Evolutionary conservation across 2,329 filamentous ascomycete genomes (phyloP), one percentile per base, ranked within the genome.

Genomic region (Aquanectria penicillioides): DNA sequence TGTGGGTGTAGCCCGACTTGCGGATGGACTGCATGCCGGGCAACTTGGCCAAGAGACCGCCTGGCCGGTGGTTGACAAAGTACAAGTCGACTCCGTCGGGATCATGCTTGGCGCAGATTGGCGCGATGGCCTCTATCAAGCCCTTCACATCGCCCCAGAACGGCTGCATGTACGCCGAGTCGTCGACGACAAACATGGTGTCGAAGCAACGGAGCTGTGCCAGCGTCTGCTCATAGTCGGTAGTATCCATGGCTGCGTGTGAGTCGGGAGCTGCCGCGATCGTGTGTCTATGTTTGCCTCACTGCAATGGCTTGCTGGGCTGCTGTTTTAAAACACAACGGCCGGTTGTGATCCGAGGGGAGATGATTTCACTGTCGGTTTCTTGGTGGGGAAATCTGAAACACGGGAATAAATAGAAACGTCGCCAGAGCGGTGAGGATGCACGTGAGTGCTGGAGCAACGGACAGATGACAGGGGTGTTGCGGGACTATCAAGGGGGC

Each of bases 91-190:
- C 43, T n/a, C 57, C 57, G 13, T 60, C 57, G 3, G 57, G 51
- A 28, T 60, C 57, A 34, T 60, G 41, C 46, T 57, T 47, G 34
- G 57, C 52, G 52, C 51, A 56, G 31, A 60, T 60, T 37, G 57
- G 57, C 17, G 57, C 40, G 17, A 60, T 57, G 22, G 25, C 23
- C 31, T 57, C 51, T 31, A 60, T 34, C 33, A 57, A 26, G 13
- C 23, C 37, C 25, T 52, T 57, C 51, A 60, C 26, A 11, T 60
- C 57, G 28, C 26, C 37, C 57, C 57, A 60, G 29, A 47, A 57
- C 12, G 51, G 51, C 20, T 36, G 17, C 57, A 60, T 60, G 25
- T 49, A 31, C 20, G 36, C 53, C 28, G 58, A 61, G 33, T 57
- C 53, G 47, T 61, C 54, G n/a, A 61, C 43, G 3, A 61, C 28